phyloP scores from a whole-genome alignment of 2,329 filamentous ascomycete genomes.

The Zasmidium citrigriseum region DNA sequence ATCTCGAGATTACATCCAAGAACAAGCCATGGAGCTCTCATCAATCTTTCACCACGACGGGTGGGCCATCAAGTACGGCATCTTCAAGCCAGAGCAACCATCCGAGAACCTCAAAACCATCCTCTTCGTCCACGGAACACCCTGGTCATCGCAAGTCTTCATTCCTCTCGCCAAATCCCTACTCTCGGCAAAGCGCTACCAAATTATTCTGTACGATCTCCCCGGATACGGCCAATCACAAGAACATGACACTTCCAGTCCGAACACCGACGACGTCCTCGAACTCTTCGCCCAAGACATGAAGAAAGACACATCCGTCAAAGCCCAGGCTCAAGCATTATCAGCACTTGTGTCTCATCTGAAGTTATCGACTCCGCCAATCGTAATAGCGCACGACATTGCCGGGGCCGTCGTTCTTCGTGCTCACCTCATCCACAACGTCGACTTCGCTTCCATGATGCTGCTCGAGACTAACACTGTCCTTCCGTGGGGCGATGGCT shows the following conservation, averaged over 20 bases:
- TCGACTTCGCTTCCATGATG: conserved; percentile 42
- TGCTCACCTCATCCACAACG: conserved; percentile 40
- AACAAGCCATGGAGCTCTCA: neutral
- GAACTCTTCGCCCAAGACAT: conserved; percentile 22
- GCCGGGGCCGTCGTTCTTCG: conserved; percentile 46
- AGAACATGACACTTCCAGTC: conserved; percentile 8
- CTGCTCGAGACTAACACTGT: conserved; percentile 48
- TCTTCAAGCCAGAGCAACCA: conserved; percentile 26
- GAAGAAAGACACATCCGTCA: conserved; percentile 39
- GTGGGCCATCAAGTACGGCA: conserved; percentile 21
- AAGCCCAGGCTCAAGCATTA: conserved; percentile 41
- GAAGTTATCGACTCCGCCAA: conserved; percentile 29
- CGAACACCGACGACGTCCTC: conserved; percentile 22
- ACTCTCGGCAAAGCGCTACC: conserved; percentile 32
- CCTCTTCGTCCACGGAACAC: conserved; percentile 52
- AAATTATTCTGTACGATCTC: conserved; percentile 49
- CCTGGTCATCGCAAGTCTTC: conserved; percentile 50
- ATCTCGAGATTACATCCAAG: too few relatives aligned
- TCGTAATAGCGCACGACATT: conserved; percentile 50
- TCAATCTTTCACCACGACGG: conserved; percentile 6
- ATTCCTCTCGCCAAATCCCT: conserved; percentile 38
- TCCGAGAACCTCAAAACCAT: conserved; percentile 33
- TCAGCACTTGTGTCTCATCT: conserved; percentile 43
- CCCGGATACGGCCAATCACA: conserved; percentile 48
- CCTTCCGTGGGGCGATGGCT: conserved; percentile 45